Percentiles rank a stretch among this genome's conserved stretches.
phyloP scores from a whole-genome alignment of 2,329 filamentous ascomycete species.

The Calonectria pseudoreteaudii region DNA sequence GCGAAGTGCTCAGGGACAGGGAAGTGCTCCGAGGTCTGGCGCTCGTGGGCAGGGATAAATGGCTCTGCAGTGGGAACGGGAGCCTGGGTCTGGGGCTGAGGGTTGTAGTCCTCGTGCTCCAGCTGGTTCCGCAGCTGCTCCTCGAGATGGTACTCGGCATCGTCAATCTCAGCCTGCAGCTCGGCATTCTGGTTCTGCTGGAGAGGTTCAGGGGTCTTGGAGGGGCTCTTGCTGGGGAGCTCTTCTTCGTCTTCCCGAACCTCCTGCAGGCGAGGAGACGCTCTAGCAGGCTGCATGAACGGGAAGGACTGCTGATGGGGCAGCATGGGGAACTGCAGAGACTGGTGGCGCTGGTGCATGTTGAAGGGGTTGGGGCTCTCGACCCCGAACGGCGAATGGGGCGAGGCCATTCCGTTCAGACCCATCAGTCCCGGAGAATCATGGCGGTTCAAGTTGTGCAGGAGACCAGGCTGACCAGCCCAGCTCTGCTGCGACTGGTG shows the following conservation, averaged over 20 bases:
- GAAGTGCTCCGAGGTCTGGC: conserved; percentile 62
- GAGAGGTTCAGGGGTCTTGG: conserved; percentile 64
- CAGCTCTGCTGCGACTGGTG: conserved; percentile 70
- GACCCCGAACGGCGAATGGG: conserved; percentile 71
- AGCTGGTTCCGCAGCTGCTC: conserved; percentile 83
- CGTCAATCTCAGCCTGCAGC: conserved; percentile 86
- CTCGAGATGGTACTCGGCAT: conserved; percentile 87
- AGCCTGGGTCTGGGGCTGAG: conserved; percentile 60
- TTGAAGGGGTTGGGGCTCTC: conserved; percentile 60
- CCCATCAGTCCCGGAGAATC: conserved; percentile 73
- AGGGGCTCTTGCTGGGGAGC: conserved; percentile 60
- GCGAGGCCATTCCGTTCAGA: conserved; percentile 69
- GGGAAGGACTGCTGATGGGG: conserved; percentile 68
- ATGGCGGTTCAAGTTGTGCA: conserved; percentile 65
- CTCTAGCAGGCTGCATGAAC: conserved; percentile 64
- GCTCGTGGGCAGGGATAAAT: conserved; percentile 50
- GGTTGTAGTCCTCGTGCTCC: conserved; percentile 82
- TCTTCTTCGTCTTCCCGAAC: conserved; percentile 78
- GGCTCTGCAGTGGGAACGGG: conserved; percentile 35
- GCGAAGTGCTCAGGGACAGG: conserved; percentile 64
- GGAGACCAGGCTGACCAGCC: conserved; percentile 67
- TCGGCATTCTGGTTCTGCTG: conserved; percentile 69
- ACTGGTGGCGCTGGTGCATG: conserved; percentile 69
- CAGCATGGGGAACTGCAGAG: conserved; percentile 68
- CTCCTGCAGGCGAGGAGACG: conserved; percentile 75